These are phyloP conservation scores for Pythium apleroticum DNA, from an alignment of 352 stramenopile genomes.

Conservation along the genomic window DNA sequence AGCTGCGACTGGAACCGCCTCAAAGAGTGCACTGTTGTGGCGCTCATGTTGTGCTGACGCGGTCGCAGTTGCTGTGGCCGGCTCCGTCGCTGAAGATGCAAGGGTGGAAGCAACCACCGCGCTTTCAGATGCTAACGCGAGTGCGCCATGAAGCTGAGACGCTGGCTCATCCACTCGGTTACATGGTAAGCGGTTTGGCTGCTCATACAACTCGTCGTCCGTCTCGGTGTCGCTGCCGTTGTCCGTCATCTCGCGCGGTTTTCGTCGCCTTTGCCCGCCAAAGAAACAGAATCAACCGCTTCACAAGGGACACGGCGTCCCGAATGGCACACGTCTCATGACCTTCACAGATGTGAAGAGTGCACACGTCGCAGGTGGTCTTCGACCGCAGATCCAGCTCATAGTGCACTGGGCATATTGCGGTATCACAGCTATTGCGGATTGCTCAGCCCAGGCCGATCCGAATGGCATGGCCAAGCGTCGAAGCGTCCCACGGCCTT, in stretches of 20 bases:
- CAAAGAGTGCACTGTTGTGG: background rate
- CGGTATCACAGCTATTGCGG: too few relatives aligned
- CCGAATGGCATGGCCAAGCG: too few relatives aligned
- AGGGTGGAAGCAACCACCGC: background rate
- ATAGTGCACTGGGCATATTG: too few relatives aligned
- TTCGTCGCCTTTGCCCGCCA: background rate
- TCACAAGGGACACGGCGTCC: slow-evolving; percentile 6
- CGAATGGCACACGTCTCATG: slow-evolving; percentile 22
- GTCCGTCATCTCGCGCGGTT: background rate
- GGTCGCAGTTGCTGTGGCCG: too few relatives aligned
- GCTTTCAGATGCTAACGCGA: background rate
- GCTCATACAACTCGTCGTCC: slow-evolving; percentile 26
- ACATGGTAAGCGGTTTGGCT: too few relatives aligned
- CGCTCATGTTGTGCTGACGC: too few relatives aligned
- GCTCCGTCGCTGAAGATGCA: background rate
- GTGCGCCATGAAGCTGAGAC: background rate
- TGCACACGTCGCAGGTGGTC: too few relatives aligned
- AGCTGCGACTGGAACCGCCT: background rate
- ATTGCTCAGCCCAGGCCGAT: too few relatives aligned
- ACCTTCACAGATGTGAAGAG: background rate
- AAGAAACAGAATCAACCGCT: background rate
- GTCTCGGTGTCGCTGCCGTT: slow-evolving; percentile 21
- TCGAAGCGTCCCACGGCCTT: too few relatives aligned
- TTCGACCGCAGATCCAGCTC: too few relatives aligned
- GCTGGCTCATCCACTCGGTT: background rate